Evolutionary conservation across 495 filamentous ascomycete genomes (phyloP), one percentile per base, ranked within the genome.

Genomic region (Halenospora varia): DNA sequence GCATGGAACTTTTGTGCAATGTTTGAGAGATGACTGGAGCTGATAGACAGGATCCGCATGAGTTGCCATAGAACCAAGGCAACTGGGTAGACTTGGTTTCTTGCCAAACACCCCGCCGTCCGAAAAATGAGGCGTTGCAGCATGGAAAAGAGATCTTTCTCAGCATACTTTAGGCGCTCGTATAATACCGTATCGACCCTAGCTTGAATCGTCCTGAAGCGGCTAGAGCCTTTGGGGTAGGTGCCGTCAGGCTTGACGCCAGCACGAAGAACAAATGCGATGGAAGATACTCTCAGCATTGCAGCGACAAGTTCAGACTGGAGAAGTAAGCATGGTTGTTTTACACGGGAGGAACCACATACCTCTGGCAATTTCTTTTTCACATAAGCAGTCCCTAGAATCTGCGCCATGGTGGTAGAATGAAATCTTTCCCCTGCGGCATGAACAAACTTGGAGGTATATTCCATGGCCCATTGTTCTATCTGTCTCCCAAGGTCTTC

Each of bases 381-480:
- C 13, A 61, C 59, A 25, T 61, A 61, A 11, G 59, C 59, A 1
- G 59, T 61, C 10, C 59, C 53, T 10, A 61, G 53, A 40, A 61
- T 61, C n/a, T 52, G 35, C 10, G 59, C 59, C 24, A 53, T 56
- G 0, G 59, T 61, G 3, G 59, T 61, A 11, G 59, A 48, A 18
- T 55, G 25, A 19, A 61, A 61, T 6, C 52, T 19, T 11, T 52
- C 47, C 2, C 48, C 48, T 1, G 59, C 59, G 22, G 59, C 59
- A 41, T 61, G 59, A 3, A 61, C 59, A n/a, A 61, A 61, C 35
- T 57, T 61, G 20, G 53, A 52, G 10, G 59, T 40, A 35, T 61
- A 61, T 17, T 61, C 53, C 4, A 56, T 24, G 15, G 59, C 59
- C 59, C 59, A 61, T 49, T 61, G 59, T 19, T 61, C 59, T 9